Evolutionary conservation across 768 basidiomycete species (phyloP), one percentile per base, ranked within the genome.

Genomic region (Lactifluus volemus): DNA sequence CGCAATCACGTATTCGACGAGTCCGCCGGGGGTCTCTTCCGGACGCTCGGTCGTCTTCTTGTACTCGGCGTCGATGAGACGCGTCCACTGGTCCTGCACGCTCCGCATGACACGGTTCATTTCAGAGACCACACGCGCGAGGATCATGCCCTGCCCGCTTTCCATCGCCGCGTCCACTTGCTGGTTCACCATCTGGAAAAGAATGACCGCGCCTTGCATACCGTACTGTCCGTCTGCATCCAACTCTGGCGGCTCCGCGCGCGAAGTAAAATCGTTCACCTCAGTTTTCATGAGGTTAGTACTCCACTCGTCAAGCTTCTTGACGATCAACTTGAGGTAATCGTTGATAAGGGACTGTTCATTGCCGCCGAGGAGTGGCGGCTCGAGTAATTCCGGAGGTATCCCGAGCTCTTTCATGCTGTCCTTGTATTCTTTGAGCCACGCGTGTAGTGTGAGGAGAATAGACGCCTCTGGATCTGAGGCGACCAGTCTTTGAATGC

Each of bases 151-250:
- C 71, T 98, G 97, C 6, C 92, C 91, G 67, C 94, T 98, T 72
- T 98, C 97, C 64, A 89, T 87, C 9, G 95, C 95, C 15, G 93
- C 80, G 69, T 98, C 96, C 60, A 93, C 81, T 73, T 98, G 96
- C 73, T 96, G 92, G 73, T 95, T 98, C 67, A 98, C 88, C 88
- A 98, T 94, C 74, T 97, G 91, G 80, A 98, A 98, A 63, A 99
- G 78, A 68, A 98, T 97, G 54, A 96, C 84, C 17, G 95, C 88
- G 47, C 95, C 73, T 70, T 97, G 90, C 62, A 86, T 88, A 19
- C 90, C 90, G 70, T 98, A 98, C 63, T 88, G 77, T 14, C 92
- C 92, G 61, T 98, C 93, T 57, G 83, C 83, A 69, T 94, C 91
- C 49, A 88, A 74, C 73, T 98, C 96, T 3, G 94, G 96, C 29